Evolutionary conservation across 2,329 filamentous ascomycete genomes (phyloP), one percentile per base, ranked within the genome.

Genomic region (Parasarocladium wereldwijsianum): DNA sequence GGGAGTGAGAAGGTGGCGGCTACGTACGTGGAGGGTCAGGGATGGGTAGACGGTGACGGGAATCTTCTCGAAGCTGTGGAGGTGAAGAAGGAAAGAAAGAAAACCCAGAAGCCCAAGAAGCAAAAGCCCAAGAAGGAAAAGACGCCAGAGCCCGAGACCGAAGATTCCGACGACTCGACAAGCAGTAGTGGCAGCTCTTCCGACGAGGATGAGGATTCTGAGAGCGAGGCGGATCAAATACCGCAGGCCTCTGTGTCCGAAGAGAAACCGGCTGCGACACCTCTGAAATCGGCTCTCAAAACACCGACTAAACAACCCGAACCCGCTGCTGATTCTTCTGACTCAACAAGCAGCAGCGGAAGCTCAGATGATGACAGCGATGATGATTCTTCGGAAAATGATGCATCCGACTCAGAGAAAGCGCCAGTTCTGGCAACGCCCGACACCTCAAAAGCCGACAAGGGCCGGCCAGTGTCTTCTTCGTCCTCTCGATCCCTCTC

Each of bases 41-140:
- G 87, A 2, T 96, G 90, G 87, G 67, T 93, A 0, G 78, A 93
- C 42, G 70, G 74, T 36, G 61, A 76, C 11, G 86, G 86, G 5
- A 71, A 76, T 32, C 57, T 94, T 2, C 69, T 93, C 3, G 81
- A 92, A 50, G 53, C 52, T 7, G 59, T 59, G 20, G 62, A 56
- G 37, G 47, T 43, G 18, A 62, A 52, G 31, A 54, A 43, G 26
- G 40, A 41, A 7, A 40, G 38, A 7, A 51, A 48, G 26, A 34
- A 19, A 23, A 21, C 38, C 13, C 37, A 41, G 16, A 24, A 37
- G 16, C 21, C 38, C 24, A 13, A 23, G 32, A 33, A 24, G 35
- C 37, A 36, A 17, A 43, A 40, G 32, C 37, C 24, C 9, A 34
- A 34, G 12, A 38, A 38, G 23, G 49, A 38, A 38, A 50, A 43